Evolutionary conservation across 176 grass and related monocot species (phyloP).

Genomic region (Rhynchospora tenuis): DNA sequence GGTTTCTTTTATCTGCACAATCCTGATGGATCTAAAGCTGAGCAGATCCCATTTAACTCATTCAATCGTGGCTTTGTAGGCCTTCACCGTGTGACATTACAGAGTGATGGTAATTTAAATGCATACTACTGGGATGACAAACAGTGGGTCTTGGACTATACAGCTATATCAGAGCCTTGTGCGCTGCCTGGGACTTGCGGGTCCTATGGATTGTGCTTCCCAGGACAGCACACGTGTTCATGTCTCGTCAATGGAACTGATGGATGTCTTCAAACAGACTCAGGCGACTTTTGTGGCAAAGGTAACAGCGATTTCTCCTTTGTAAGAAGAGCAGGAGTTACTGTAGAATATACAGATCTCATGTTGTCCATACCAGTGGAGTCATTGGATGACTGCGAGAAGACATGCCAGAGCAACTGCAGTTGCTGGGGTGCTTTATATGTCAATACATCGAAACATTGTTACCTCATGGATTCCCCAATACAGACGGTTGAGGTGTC

Average conservation of each 20-base stretch:
- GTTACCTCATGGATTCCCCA: constrained; percentile 22
- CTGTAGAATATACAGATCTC: constrained; percentile 16
- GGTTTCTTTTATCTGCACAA: constrained; percentile 52
- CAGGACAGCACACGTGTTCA: neutral
- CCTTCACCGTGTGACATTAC: constrained; percentile 4
- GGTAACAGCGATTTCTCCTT: neutral
- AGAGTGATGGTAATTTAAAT: constrained; percentile 10
- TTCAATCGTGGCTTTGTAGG: neutral
- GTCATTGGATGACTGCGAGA: constrained; percentile 21
- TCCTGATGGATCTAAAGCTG: neutral
- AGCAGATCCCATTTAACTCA: constrained; percentile 5
- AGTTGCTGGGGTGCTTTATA: constrained; percentile 20
- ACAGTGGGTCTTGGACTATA: neutral
- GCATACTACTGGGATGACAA: constrained; percentile 12
- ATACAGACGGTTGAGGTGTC: constrained; percentile 20
- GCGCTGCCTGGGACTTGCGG: neutral
- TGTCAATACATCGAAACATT: neutral
- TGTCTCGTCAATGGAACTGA: constrained; percentile 11
- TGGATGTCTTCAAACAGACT: constrained; percentile 4
- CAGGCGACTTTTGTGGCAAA: constrained; percentile 7
- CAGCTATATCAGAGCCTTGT: neutral
- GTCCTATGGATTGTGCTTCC: constrained; percentile 5
- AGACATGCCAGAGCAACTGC: constrained; percentile 6
- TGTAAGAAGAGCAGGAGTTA: constrained; percentile 2
- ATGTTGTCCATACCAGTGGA: neutral